Conservation (phyloP, 2,329 filamentous ascomycete species). For the Exophiala xenobiotica region DNA sequence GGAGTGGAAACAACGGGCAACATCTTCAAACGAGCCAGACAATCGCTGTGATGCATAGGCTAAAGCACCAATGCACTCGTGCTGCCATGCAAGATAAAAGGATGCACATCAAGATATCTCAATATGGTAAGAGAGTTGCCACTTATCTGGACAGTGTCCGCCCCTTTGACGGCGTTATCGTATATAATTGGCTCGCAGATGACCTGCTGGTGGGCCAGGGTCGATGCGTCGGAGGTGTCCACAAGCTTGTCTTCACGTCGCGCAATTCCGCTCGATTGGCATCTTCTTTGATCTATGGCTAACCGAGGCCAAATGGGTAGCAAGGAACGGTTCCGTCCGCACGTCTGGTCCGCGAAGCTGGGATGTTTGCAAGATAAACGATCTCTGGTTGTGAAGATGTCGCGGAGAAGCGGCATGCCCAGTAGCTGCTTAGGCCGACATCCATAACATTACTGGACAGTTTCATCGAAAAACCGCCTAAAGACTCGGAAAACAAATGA, state of each 20-base stretch:
- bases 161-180: slow-evolving; percentile 4
- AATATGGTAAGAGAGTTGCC: not conserved
- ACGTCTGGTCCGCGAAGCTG: not conserved
- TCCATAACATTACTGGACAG: too few relatives aligned
- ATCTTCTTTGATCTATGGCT: not conserved
- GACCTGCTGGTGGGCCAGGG: not conserved
- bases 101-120: not conserved
- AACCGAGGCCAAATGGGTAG: not conserved
- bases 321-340: not conserved
- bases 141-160: not conserved
- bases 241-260: slow-evolving; percentile 4
- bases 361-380: too few relatives aligned
- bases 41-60: not conserved
- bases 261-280: slow-evolving; percentile 15
- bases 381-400: too few relatives aligned
- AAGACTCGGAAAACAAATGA: too few relatives aligned
- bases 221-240: not conserved
- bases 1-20: too few relatives aligned
- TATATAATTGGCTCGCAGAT: slow-evolving; percentile 7
- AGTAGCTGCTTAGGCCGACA: too few relatives aligned
- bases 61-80: not conserved
- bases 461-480: too few relatives aligned
- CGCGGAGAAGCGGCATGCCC: too few relatives aligned
- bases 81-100: not conserved
- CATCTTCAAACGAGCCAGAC: not conserved